Evolutionary conservation across 1,284 basidiomycete genomes (phyloP).

Genomic region (Ceratobasidium sp.): DNA sequence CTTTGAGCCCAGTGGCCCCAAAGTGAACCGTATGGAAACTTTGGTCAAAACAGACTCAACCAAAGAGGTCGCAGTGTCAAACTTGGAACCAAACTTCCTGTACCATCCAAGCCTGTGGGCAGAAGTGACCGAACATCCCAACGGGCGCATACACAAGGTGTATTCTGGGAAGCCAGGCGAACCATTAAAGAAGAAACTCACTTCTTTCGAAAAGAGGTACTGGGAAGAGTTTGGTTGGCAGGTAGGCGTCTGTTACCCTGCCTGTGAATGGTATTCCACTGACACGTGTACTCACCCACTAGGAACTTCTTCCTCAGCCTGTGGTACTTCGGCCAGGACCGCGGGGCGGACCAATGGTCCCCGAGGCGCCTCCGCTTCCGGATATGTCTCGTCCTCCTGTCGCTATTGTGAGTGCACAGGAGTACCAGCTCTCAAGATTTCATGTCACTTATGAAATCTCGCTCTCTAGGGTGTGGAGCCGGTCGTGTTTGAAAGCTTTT

Average conservation of each 20-base stretch:
- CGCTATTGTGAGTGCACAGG: too few species aligned
- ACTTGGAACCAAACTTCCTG: background rate
- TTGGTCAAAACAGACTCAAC: background rate
- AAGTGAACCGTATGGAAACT: constrained; percentile 8
- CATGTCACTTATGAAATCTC: too few species aligned
- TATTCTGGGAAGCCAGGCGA: background rate
- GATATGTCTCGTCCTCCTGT: too few species aligned
- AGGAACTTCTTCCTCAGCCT: background rate
- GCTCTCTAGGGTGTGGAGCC: too few species aligned
- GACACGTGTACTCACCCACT: background rate
- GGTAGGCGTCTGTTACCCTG: background rate
- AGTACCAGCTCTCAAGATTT: too few species aligned
- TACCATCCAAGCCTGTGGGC: constrained; percentile 19
- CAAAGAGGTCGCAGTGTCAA: too few species aligned
- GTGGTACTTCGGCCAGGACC: background rate
- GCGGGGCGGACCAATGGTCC: too few species aligned
- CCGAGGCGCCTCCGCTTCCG: too few species aligned
- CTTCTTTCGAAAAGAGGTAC: background rate
- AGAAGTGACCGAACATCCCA: background rate
- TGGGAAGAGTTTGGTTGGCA: constrained; percentile 11
- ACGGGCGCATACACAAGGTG: background rate
- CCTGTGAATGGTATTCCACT: background rate
- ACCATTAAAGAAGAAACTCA: background rate
- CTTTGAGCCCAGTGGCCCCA: background rate
- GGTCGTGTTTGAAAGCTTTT: too few species aligned